Evolutionary conservation across 805 yeast species (phyloP).

Genomic region (Nakazawaea laoshanensis): DNA sequence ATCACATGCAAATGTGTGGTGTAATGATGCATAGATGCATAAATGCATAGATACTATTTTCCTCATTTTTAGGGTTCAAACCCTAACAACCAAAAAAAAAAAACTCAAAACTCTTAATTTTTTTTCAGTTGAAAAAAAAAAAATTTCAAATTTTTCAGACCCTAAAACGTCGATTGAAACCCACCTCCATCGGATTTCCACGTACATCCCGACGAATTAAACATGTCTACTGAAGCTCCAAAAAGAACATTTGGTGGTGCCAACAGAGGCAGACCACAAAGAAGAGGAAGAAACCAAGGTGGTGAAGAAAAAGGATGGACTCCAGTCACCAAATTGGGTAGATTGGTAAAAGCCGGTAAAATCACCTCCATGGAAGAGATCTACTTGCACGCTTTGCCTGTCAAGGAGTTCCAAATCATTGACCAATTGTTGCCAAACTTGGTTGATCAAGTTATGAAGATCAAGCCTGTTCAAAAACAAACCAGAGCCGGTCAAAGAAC

Average conservation of each 20-base stretch:
- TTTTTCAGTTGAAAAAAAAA: slow-evolving; percentile 5
- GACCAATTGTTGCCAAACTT: slow-evolving; percentile 93
- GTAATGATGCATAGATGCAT: too few species aligned
- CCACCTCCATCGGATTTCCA: slow-evolving; percentile 68
- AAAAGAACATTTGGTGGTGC: slow-evolving; percentile 47
- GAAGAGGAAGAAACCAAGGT: slow-evolving; percentile 60
- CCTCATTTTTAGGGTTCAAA: too few species aligned
- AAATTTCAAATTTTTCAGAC: slow-evolving; percentile 4
- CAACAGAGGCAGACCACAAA: slow-evolving; percentile 46
- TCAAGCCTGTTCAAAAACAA: slow-evolving; percentile 99
- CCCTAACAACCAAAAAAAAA: too few species aligned
- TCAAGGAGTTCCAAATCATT: slow-evolving; percentile 98
- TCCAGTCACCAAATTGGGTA: slow-evolving; percentile 99
- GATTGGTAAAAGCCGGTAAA: slow-evolving; percentile 99
- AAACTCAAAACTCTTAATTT: slow-evolving; percentile 5
- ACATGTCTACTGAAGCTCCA: slow-evolving; percentile 35
- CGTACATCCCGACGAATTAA: slow-evolving; percentile 52
- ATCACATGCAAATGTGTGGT: too few species aligned
- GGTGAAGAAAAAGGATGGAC: slow-evolving; percentile 98
- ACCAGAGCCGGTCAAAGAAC: slow-evolving; percentile 99
- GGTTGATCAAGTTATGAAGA: slow-evolving; percentile 99
- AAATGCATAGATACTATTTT: too few species aligned
- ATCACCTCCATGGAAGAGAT: slow-evolving; percentile 94
- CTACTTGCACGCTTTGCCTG: slow-evolving; percentile 98
- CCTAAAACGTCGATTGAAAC: slow-evolving; percentile 47